Evolutionary conservation across 73 alveolate genomes (phyloP).

Genomic region (Breviolum minutum): DNA sequence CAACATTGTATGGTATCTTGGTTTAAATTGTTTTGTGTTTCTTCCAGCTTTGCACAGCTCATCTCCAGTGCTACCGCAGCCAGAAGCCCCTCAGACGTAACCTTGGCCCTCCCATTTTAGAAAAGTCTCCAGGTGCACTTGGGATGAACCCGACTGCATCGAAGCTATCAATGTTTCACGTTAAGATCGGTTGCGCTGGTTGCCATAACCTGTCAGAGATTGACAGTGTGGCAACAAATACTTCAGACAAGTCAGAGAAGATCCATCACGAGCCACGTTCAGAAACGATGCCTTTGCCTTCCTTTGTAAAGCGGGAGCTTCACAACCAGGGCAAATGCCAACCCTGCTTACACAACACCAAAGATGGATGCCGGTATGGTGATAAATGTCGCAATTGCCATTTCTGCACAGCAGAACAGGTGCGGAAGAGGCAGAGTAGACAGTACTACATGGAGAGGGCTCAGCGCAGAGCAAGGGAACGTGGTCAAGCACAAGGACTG

Average conservation of each 20-base stretch:
- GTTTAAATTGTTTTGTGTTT: no score
- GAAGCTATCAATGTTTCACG: no score
- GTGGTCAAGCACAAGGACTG: conserved; percentile 1
- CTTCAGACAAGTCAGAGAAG: background rate
- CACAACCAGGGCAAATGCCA: conserved; percentile 15
- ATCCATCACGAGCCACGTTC: background rate
- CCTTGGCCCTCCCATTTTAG: no score
- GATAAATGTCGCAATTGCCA: conserved; percentile 13
- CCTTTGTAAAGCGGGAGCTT: conserved; percentile 20
- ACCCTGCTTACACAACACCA: background rate
- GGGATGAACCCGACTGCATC: no score
- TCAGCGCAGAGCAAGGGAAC: background rate
- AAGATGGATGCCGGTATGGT: conserved; percentile 7
- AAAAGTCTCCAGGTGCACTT: no score
- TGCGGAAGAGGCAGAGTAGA: background rate
- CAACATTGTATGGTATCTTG: no score
- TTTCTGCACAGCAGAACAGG: conserved; percentile 7
- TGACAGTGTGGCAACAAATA: background rate
- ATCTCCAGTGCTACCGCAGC: no score
- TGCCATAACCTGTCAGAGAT: background rate
- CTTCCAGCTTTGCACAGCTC: no score
- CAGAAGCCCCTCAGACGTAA: no score
- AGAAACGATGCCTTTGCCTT: background rate
- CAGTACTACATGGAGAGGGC: background rate
- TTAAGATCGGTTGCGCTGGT: no score